These are phyloP conservation scores for Pneumocystis sp. DNA, from an alignment of 1,139 yeast species.

Conservation along the genomic window DNA sequence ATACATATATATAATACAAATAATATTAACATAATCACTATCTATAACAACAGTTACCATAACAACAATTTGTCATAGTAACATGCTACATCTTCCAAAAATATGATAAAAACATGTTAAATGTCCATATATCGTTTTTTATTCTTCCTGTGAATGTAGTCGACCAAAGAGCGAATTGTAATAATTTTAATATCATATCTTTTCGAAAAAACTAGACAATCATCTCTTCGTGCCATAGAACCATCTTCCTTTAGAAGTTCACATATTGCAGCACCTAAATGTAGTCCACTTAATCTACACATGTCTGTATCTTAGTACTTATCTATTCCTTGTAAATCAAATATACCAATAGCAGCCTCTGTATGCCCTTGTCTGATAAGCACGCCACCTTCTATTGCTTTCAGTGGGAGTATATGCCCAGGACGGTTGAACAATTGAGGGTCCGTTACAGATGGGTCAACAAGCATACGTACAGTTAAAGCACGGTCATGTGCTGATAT, in stretches of 20 bases:
- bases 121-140: neutral
- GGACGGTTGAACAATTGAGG: conserved; percentile 70
- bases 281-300: conserved; percentile 58
- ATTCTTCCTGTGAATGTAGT: conserved; percentile 26
- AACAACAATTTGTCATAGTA: no score
- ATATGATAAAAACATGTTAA: neutral
- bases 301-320: conserved; percentile 33
- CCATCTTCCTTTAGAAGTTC: conserved; percentile 94
- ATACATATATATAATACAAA: no score
- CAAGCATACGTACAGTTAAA: conserved; percentile 58
- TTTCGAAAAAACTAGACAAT: conserved; percentile 58
- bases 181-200: conserved; percentile 53
- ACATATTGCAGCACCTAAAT: conserved; percentile 84
- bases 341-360: conserved; percentile 62
- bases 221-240: conserved; percentile 84
- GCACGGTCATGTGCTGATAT: conserved; percentile 92
- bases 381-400: conserved; percentile 81
- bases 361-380: conserved; percentile 87
- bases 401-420: conserved; percentile 82
- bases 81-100: no score
- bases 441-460: conserved; percentile 36
- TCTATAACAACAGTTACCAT: no score
- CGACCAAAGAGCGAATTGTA: conserved; percentile 63
- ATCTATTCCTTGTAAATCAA: neutral
- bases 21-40: no score